phyloP scores from a whole-genome alignment of 2,329 filamentous ascomycete genomes.

The Colletotrichum higginsianum region DNA sequence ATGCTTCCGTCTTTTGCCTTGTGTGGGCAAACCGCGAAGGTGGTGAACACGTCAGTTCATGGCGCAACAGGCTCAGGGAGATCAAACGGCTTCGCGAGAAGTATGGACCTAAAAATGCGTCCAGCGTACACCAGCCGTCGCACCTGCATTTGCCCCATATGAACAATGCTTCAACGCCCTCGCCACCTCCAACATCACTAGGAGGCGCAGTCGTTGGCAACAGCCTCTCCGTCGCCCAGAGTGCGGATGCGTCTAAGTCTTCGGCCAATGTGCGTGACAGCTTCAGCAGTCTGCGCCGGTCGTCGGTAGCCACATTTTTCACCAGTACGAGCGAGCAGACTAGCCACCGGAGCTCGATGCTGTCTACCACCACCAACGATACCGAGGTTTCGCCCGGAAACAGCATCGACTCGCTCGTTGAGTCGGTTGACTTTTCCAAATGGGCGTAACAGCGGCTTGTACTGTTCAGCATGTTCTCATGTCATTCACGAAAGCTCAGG shows the following conservation, averaged over 20 bases:
- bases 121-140: constrained; percentile 46
- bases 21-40: constrained; percentile 88
- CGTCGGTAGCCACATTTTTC: constrained; percentile 78
- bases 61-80: constrained; percentile 88
- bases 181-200: constrained; percentile 51
- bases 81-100: constrained; percentile 86
- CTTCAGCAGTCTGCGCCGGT: constrained; percentile 71
- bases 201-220: constrained; percentile 48
- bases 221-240: constrained; percentile 28
- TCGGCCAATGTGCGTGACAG: constrained; percentile 71
- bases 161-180: constrained; percentile 48
- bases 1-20: constrained; percentile 91
- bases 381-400: constrained; percentile 62
- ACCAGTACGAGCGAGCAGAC: constrained; percentile 69
- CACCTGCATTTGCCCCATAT: constrained; percentile 45
- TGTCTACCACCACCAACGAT: constrained; percentile 68
- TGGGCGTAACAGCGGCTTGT: constrained; percentile 50
- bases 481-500: neutral
- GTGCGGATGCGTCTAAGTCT: constrained; percentile 56
- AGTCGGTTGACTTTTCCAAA: constrained; percentile 58
- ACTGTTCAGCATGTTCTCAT: constrained; percentile 10
- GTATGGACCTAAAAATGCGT: constrained; percentile 64
- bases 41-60: constrained; percentile 88
- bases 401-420: constrained; percentile 51
- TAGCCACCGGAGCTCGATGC: constrained; percentile 72